A percentile compares a stretch with the other conserved stretches of the same genome.
Evolutionary conservation across 768 basidiomycete species (phyloP).

Genomic region (Heimioporus sp.): DNA sequence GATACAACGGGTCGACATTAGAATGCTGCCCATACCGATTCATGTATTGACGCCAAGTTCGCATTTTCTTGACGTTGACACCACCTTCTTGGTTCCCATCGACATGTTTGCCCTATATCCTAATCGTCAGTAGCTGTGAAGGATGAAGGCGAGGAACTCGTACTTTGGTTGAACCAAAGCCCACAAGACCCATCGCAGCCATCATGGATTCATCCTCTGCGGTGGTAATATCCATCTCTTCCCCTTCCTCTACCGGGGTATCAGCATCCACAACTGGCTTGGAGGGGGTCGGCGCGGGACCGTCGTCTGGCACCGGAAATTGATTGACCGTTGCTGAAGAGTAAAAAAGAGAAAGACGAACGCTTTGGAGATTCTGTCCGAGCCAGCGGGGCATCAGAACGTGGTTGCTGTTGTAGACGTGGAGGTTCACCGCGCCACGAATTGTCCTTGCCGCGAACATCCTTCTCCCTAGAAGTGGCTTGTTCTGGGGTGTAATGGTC

Average conservation of each 20-base stretch:
- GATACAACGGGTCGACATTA: conserved; percentile 2
- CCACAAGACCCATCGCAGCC: conserved; percentile 84
- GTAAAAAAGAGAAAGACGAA: conserved; percentile 5
- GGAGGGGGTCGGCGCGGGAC: conserved; percentile 8
- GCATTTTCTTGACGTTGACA: conserved; percentile 69
- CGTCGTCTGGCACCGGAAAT: conserved; percentile 3
- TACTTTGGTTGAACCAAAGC: conserved; percentile 91
- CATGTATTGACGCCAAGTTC: conserved; percentile 99
- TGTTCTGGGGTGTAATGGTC: conserved; percentile 40
- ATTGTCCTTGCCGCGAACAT: conserved; percentile 22
- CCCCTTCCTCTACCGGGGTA: conserved; percentile 45
- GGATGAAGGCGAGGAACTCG: conserved; percentile 3
- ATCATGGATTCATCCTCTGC: conserved; percentile 82
- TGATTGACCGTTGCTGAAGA: background rate
- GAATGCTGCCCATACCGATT: conserved; percentile 59
- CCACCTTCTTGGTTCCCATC: conserved; percentile 78
- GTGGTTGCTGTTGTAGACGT: conserved; percentile 14
- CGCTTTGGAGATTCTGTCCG: conserved; percentile 12
- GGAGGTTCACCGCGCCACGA: conserved; percentile 22
- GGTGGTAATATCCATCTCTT: conserved; percentile 51
- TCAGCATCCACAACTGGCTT: conserved; percentile 42
- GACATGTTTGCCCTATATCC: conserved; percentile 68
- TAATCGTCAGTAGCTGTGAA: background rate
- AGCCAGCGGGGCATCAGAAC: conserved; percentile 12
- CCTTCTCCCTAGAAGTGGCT: conserved; percentile 30